Evolutionary conservation across 768 basidiomycete species (phyloP).

Genomic region (Leccinum truebloodii): DNA sequence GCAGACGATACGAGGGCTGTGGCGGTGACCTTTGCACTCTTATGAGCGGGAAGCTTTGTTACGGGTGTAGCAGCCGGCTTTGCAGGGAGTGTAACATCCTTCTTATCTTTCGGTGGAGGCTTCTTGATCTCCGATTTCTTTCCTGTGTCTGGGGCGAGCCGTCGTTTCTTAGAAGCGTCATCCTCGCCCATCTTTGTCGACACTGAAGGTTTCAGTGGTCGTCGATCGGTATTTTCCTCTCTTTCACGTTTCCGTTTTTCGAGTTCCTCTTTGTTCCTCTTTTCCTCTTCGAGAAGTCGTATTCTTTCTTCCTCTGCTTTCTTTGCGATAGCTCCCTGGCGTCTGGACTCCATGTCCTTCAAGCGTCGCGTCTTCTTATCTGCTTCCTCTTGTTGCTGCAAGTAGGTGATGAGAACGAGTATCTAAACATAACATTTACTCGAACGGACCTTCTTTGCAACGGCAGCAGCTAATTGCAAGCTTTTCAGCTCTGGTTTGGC

Average conservation of each 20-base stretch:
- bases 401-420: slow-evolving; percentile 7
- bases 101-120: slow-evolving; percentile 56
- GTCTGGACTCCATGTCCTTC: slow-evolving; percentile 81
- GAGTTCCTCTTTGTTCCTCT: slow-evolving; percentile 67
- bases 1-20: slow-evolving; percentile 39
- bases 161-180: slow-evolving; percentile 71
- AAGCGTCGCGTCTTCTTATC: slow-evolving; percentile 75
- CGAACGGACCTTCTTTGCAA: slow-evolving; percentile 80
- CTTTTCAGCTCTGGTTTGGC: slow-evolving; percentile 77
- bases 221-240: slow-evolving; percentile 74
- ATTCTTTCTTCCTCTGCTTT: slow-evolving; percentile 80
- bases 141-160: slow-evolving; percentile 51
- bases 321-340: slow-evolving; percentile 67
- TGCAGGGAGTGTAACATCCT: slow-evolving; percentile 28
- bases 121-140: slow-evolving; percentile 65
- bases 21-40: slow-evolving; percentile 37
- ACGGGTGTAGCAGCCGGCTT: slow-evolving; percentile 30
- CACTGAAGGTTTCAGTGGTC: slow-evolving; percentile 49
- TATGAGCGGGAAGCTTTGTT: slow-evolving; percentile 32
- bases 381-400: slow-evolving; percentile 85
- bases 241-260: slow-evolving; percentile 82
- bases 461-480: slow-evolving; percentile 76
- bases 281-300: slow-evolving; percentile 64
- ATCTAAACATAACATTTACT: slow-evolving; percentile 1
- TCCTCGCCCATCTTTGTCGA: slow-evolving; percentile 72